Evolutionary conservation across 129 eudicot species (phyloP), one percentile per base, ranked within the genome.

Genomic region (Ambrosia trifida): DNA sequence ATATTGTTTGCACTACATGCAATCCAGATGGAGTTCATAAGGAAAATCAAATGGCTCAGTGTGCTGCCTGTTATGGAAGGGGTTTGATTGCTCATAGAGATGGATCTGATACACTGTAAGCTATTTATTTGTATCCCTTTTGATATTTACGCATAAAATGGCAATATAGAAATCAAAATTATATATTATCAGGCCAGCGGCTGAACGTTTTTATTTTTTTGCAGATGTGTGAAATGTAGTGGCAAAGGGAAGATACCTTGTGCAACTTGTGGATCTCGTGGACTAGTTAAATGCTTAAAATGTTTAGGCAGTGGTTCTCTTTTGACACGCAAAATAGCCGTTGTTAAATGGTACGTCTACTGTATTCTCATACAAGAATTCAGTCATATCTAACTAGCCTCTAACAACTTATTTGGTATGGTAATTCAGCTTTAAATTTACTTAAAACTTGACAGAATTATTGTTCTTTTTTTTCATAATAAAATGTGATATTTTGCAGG

Each of bases 241-340:
- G 97, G 98, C n/a, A 90, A 94, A 85, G 98, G 98, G 47, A 81
- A 80, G 76, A 68, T 94, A 66, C 89, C 97, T 76, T 94, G 98
- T 83, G 86, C 89, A 12, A 82, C 91, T 54, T 94, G 98, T 72
- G 89, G 90, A 63, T 87, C 98, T 30, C 87, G 85, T 61, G 98
- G 98, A 65, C 71, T 87, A 44, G 70, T 94, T 41, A 85, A 89
- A 78, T 94, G 98, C 61, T 77, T 56, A 59, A 77, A 77, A 44
- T 94, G 98, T 74, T 69, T 17, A 43, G 96, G 98, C 62, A 75
- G 87, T 46, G 95, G 97, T 47, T 87, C 91, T 58, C 82, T 90
- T 77, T 75, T 94, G 76, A 75, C 82, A 63, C 89, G 84, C 84
- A 84, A 85, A 80, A 78, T 82, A 64, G 98, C 97, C 36, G 66